These are phyloP conservation scores for Tetradesmus obliquus DNA, from an alignment of 139 green algal species.

Conservation along the genomic window DNA sequence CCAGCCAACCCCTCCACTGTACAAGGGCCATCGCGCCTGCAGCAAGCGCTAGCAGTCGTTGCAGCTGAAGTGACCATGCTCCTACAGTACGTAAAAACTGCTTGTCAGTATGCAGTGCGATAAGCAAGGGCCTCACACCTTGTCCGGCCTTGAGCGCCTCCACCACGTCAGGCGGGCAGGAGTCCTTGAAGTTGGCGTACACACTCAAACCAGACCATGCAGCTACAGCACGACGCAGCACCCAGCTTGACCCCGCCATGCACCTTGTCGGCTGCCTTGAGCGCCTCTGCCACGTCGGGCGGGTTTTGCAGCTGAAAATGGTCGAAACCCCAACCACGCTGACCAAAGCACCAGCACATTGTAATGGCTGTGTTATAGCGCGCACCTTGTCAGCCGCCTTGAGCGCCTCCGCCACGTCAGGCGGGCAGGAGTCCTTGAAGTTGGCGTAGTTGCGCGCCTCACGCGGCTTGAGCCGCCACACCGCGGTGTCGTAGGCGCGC, in stretches of 20 bases:
- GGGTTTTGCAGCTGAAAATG: neutral
- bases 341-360: neutral
- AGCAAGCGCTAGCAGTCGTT: neutral
- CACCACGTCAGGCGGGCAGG: conserved; percentile 49
- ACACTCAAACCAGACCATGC: too few species aligned
- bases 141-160: conserved; percentile 38
- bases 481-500: conserved; percentile 77
- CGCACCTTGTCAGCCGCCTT: conserved; percentile 29
- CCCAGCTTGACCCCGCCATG: too few species aligned
- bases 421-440: conserved; percentile 73
- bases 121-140: neutral
- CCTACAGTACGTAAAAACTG: neutral
- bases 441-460: conserved; percentile 78
- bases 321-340: neutral
- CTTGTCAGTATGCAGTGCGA: conserved; percentile 2
- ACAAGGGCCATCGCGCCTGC: too few species aligned
- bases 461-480: conserved; percentile 80
- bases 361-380: too few species aligned
- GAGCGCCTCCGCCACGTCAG: conserved; percentile 48
- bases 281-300: neutral
- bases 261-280: neutral
- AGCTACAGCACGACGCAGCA: too few species aligned
- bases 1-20: too few species aligned
- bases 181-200: conserved; percentile 82
- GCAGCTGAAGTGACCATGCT: neutral